phyloP scores from a whole-genome alignment of 2,329 filamentous ascomycete species.

The Immersiporthe knoxdaviesiana region DNA sequence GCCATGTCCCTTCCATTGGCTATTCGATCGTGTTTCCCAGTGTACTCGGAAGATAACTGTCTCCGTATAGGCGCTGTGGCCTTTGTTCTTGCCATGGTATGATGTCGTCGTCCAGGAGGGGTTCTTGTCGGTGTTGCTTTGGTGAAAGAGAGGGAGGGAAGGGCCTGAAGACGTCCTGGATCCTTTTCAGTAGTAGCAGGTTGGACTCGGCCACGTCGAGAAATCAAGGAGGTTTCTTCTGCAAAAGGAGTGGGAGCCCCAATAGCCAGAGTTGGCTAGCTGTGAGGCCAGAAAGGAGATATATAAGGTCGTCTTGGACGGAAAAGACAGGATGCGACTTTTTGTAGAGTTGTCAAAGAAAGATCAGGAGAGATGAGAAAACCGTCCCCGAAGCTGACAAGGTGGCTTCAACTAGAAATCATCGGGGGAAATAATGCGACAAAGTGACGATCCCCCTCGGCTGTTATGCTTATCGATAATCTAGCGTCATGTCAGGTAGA shows the following conservation, averaged over 20 bases:
- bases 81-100: conserved; percentile 72
- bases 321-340: conserved; percentile 4
- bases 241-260: conserved; percentile 17
- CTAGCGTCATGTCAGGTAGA: conserved; percentile 12
- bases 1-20: conserved; percentile 41
- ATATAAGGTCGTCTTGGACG: neutral
- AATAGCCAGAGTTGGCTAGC: conserved; percentile 14
- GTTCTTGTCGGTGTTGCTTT: neutral
- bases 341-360: neutral
- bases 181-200: neutral
- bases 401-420: conserved; percentile 33
- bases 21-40: conserved; percentile 50
- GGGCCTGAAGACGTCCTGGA: neutral
- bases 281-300: neutral
- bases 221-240: neutral
- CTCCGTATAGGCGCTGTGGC: conserved; percentile 67
- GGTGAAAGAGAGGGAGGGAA: neutral
- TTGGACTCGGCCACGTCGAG: neutral
- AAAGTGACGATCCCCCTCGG: conserved; percentile 11
- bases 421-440: conserved; percentile 18
- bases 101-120: neutral
- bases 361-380: conserved; percentile 3
- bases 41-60: conserved; percentile 68
- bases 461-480: conserved; percentile 29
- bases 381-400: conserved; percentile 31